Conservation (phyloP, 2,329 filamentous ascomycete species). For the Fusarium annulatum region DNA sequence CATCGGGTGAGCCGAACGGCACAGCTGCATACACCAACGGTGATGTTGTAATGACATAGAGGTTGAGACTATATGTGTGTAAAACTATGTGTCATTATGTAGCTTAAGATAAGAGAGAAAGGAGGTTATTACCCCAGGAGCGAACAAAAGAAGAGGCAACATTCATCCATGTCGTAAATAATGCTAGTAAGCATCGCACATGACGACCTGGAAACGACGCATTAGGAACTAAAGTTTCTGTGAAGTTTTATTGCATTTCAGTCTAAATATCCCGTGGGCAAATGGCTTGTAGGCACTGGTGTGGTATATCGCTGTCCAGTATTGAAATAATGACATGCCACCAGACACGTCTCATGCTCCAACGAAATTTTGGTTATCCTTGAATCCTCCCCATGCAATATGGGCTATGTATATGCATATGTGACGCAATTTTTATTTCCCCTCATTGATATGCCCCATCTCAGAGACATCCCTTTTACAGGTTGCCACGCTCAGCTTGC, state of each 20-base stretch:
- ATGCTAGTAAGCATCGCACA: constrained; percentile 14
- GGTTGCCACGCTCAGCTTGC: constrained; percentile 85
- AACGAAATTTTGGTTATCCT: constrained; percentile 11
- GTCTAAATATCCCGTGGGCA: constrained; percentile 2
- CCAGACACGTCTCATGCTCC: constrained; percentile 17
- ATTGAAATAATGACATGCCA: constrained; percentile 16
- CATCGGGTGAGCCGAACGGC: constrained; percentile 46
- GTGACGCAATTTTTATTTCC: neutral
- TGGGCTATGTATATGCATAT: neutral
- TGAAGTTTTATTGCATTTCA: constrained; percentile 12
- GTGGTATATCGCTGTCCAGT: constrained; percentile 20
- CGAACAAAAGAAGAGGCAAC: constrained; percentile 17
- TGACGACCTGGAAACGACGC: constrained; percentile 20
- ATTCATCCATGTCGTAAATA: constrained; percentile 16
- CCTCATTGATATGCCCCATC: neutral
- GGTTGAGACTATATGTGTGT: neutral
- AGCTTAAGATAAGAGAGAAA: neutral
- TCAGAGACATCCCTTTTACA: constrained; percentile 58
- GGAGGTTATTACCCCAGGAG: constrained; percentile 25
- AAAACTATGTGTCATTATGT: neutral
- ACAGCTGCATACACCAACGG: constrained; percentile 50
- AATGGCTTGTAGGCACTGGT: constrained; percentile 1
- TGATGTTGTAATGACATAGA: constrained; percentile 56
- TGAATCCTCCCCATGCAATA: constrained; percentile 3
- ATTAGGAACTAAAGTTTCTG: constrained; percentile 11